Evolutionary conservation across 331 rosid genomes (phyloP).

Genomic region (Quercus phellos): DNA sequence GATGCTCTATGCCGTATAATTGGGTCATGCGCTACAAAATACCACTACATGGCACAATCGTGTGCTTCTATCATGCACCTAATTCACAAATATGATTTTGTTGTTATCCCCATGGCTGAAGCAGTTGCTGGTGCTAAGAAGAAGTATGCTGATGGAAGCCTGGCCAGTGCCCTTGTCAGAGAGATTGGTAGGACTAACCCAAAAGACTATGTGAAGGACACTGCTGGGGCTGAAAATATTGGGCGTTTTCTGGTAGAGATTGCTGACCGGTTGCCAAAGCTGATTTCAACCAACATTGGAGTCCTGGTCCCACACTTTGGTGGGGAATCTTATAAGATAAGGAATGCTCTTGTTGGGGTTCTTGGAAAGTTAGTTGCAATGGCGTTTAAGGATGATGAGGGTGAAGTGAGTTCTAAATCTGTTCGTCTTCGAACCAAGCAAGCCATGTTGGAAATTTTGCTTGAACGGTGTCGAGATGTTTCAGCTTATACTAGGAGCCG

Average conservation of each 20-base stretch:
- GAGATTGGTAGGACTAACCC: constrained; percentile 93
- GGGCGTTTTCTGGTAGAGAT: constrained; percentile 90
- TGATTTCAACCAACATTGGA: constrained; percentile 80
- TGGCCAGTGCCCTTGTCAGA: constrained; percentile 69
- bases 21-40: constrained; percentile 88
- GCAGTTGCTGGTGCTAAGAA: constrained; percentile 71
- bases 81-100: constrained; percentile 91
- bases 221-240: constrained; percentile 84
- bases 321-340: constrained; percentile 90
- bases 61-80: constrained; percentile 89
- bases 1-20: constrained; percentile 79
- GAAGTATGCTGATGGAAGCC: constrained; percentile 85
- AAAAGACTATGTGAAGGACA: constrained; percentile 83
- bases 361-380: constrained; percentile 79
- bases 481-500: constrained; percentile 96
- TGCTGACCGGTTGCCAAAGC: constrained; percentile 83
- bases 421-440: constrained; percentile 89
- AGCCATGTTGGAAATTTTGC: constrained; percentile 95
- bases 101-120: constrained; percentile 76
- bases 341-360: constrained; percentile 85
- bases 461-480: constrained; percentile 96
- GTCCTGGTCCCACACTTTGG: constrained; percentile 89
- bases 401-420: constrained; percentile 70
- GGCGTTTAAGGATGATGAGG: constrained; percentile 78
- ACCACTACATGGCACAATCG: constrained; percentile 77